phyloP scores from a whole-genome alignment of 1,139 yeast species.

The Candida sp. region DNA sequence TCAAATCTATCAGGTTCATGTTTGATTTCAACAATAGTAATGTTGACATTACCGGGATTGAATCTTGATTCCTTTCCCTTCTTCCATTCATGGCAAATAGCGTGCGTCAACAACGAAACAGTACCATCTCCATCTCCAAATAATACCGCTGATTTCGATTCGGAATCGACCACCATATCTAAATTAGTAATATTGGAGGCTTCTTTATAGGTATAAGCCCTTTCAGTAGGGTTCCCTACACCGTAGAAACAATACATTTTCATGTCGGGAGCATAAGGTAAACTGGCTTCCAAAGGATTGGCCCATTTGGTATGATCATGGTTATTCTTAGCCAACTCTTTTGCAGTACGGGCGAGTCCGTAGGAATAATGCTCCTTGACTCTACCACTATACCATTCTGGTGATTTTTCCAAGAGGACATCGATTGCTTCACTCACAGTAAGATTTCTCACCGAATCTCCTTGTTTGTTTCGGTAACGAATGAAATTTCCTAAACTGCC shows the following conservation, averaged over 20 bases:
- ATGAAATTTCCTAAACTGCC: conserved; percentile 75
- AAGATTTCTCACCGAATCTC: conserved; percentile 34
- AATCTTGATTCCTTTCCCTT: conserved; percentile 57
- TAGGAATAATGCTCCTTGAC: conserved; percentile 70
- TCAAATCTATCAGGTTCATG: conserved; percentile 95
- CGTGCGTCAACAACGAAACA: conserved; percentile 78
- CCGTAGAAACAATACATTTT: conserved; percentile 90
- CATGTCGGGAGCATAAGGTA: conserved; percentile 93
- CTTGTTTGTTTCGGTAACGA: conserved; percentile 45
- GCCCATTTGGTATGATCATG: conserved; percentile 78
- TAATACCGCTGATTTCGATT: conserved; percentile 56
- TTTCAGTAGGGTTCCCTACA: conserved; percentile 92
- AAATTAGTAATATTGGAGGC: conserved; percentile 57
- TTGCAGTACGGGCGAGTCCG: conserved; percentile 63
- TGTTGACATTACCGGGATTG: conserved; percentile 75
- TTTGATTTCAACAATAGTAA: conserved; percentile 82
- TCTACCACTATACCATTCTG: conserved; percentile 71
- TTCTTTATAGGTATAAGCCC: conserved; percentile 77
- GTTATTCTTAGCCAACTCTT: conserved; percentile 62
- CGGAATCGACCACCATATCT: conserved; percentile 66
- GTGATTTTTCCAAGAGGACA: conserved; percentile 59
- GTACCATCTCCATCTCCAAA: conserved; percentile 98
- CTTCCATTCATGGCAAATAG: conserved; percentile 83
- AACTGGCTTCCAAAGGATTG: conserved; percentile 86
- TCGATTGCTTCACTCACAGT: conserved; percentile 70